A percentile compares a stretch with the other conserved stretches of the same genome.
Evolutionary conservation across 352 stramenopile species (phyloP).

Genomic region (Phytophthora kernoviae): DNA sequence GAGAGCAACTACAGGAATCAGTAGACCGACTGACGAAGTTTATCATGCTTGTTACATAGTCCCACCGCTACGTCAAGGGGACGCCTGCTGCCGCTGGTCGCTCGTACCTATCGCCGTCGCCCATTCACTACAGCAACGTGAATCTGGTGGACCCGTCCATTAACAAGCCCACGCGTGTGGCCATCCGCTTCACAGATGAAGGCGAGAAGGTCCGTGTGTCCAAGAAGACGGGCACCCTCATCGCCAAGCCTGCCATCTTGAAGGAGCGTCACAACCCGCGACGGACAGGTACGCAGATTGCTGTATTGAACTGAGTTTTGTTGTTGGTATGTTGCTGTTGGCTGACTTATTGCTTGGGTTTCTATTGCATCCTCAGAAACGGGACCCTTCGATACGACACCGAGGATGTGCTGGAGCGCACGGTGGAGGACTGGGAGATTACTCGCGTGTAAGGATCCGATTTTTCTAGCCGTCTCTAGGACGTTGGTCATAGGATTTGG

Average conservation of each 20-base stretch:
- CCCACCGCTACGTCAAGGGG: conserved; percentile 83
- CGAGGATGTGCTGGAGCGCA: conserved; percentile 84
- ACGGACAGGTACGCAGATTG: conserved; percentile 61
- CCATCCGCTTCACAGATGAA: conserved; percentile 89
- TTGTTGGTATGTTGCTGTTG: conserved; percentile 2
- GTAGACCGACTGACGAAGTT: neutral
- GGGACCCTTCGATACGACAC: conserved; percentile 77
- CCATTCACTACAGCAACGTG: conserved; percentile 90
- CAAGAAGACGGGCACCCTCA: conserved; percentile 95
- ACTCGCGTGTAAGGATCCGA: conserved; percentile 53
- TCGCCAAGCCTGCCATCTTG: conserved; percentile 92
- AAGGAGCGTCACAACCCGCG: conserved; percentile 87
- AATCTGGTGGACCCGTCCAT: conserved; percentile 85
- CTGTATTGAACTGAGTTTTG: neutral
- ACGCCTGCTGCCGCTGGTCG: conserved; percentile 69
- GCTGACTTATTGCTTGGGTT: conserved; percentile 9
- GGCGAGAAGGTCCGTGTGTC: conserved; percentile 95
- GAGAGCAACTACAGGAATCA: neutral
- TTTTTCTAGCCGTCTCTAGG: conserved; percentile 13
- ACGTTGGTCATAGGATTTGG: conserved; percentile 10
- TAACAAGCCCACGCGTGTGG: conserved; percentile 76
- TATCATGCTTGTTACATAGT: conserved; percentile 20
- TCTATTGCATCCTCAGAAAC: conserved; percentile 50
- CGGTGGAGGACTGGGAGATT: conserved; percentile 78
- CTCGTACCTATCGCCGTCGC: conserved; percentile 80